A percentile compares a stretch with the other conserved stretches of the same genome.
These are phyloP conservation scores for Lanzia echinophila DNA, from an alignment of 2,329 filamentous ascomycete genomes.

Conservation along the genomic window DNA sequence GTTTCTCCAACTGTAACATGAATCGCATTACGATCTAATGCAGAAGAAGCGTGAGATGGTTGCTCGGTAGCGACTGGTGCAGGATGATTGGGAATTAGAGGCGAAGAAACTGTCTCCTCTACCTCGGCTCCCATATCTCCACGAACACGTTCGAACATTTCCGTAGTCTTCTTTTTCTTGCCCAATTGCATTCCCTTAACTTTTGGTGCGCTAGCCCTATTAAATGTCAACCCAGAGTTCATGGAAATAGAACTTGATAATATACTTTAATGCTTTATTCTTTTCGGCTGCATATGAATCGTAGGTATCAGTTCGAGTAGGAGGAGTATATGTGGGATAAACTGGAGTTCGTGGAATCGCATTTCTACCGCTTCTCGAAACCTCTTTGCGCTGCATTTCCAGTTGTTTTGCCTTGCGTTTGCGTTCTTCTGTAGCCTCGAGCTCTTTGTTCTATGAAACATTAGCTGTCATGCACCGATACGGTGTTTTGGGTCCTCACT, in stretches of 20 bases:
- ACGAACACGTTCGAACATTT: constrained; percentile 94
- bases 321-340: constrained; percentile 85
- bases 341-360: constrained; percentile 66
- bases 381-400: constrained; percentile 97
- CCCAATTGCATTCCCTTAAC: constrained; percentile 98
- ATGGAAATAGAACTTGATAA: constrained; percentile 14
- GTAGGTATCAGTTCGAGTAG: constrained; percentile 72
- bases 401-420: constrained; percentile 98
- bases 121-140: constrained; percentile 84
- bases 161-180: constrained; percentile 96
- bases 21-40: constrained; percentile 74
- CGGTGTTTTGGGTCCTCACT: constrained; percentile 41
- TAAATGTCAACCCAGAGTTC: constrained; percentile 16
- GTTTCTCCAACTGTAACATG: constrained; percentile 82
- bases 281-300: constrained; percentile 96
- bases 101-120: constrained; percentile 57
- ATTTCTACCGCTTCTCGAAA: constrained; percentile 66
- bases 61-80: constrained; percentile 46
- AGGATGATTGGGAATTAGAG: constrained; percentile 53
- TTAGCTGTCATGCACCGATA: background rate
- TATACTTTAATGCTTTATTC: constrained; percentile 83
- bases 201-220: constrained; percentile 59
- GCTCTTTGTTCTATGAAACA: constrained; percentile 77
- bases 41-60: constrained; percentile 50
- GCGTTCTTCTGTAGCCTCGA: constrained; percentile 95